Base-by-base conservation (phyloP, 2,329 filamentous ascomycete genomes). In the Amphichorda felina region DNA sequence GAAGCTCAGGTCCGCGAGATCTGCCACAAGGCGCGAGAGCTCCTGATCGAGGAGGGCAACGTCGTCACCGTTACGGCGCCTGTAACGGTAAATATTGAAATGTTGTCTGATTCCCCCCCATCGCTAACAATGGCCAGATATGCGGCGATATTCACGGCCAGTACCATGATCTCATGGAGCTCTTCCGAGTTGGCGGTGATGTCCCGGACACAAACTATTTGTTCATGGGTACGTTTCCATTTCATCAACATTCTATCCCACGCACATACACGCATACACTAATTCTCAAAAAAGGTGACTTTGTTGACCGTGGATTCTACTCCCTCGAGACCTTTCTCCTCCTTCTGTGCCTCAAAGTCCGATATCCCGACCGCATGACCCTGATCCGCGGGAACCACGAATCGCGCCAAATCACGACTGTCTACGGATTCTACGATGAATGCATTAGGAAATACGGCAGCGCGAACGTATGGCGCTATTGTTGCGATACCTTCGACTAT, bases 351-450 rank as follows among this genome's bases (percentile, higher is more conserved):
- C 77, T 96, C 49, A 96, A 96, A 70, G 89, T 96, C 41, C 82
- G 89, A 55, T 96, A 96, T 55, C 91, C 89, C 36, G 87, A 96
- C 59, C 85, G 91, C 47, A 95, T 96, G 66, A 96, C 91, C 4
- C 72, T 96, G 29, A 94, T 96, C 51, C 75, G 89, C 43, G 89
- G 89, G 44, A 94, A 94, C 56, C 87, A 94, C 65, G 89, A 96
- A 61, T 95, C 88, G 30, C 78, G 89, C 40, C 89, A 96, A 58
- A 96, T 96, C 45, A 96, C 89, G 16, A 94, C 86, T 5, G 89
- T 96, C 11, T 96, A 96, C 56, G 89, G 89, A 42, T 96, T 96
- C 64, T 96, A 96, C 64, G 89, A 96, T 53, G 89, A 96, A 63
- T 96, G 89, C 51, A 69, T 95, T 43, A 73, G 89, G 36, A 96